Evolutionary conservation across 495 filamentous ascomycete genomes (phyloP).

Genomic region (Aspergillus baeticus): DNA sequence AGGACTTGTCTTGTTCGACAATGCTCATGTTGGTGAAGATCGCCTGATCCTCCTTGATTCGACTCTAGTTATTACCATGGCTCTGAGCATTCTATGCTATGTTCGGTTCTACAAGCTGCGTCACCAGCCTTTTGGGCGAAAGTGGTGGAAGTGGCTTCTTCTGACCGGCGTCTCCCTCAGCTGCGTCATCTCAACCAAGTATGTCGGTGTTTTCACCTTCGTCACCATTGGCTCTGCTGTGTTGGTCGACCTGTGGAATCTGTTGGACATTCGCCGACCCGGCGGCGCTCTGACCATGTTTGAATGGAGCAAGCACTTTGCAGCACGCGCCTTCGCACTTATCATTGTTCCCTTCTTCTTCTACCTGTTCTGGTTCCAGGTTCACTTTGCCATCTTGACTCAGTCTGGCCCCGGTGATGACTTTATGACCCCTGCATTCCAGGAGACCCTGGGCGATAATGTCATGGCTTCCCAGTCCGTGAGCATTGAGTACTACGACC

Average conservation of each 20-base stretch:
- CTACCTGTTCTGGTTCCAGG: slow-evolving; percentile 99
- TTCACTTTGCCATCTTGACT: slow-evolving; percentile 88
- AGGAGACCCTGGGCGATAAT: slow-evolving; percentile 94
- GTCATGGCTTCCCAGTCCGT: slow-evolving; percentile 82
- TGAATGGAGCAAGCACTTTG: slow-evolving; percentile 86
- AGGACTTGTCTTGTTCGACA: slow-evolving; percentile 89
- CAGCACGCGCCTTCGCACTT: slow-evolving; percentile 75
- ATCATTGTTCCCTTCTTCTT: slow-evolving; percentile 93
- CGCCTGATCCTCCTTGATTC: slow-evolving; percentile 93
- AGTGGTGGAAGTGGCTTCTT: slow-evolving; percentile 99
- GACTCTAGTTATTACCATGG: slow-evolving; percentile 92
- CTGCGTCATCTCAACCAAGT: slow-evolving; percentile 98
- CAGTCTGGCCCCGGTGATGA: slow-evolving; percentile 94
- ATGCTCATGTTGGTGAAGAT: slow-evolving; percentile 97
- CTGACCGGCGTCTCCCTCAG: slow-evolving; percentile 91
- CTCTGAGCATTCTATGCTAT: slow-evolving; percentile 87
- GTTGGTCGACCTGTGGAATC: slow-evolving; percentile 89
- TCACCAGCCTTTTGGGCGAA: slow-evolving; percentile 82
- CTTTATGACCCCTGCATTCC: slow-evolving; percentile 98
- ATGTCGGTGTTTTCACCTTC: slow-evolving; percentile 95
- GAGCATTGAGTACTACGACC: slow-evolving; percentile 86
- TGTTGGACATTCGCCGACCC: slow-evolving; percentile 81
- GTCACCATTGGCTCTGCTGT: slow-evolving; percentile 95
- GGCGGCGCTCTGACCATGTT: slow-evolving; percentile 73
- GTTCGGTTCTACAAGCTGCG: slow-evolving; percentile 97